These are phyloP conservation scores for Reutealis trisperma DNA, from an alignment of 345 rosid species.

Conservation along the genomic window DNA sequence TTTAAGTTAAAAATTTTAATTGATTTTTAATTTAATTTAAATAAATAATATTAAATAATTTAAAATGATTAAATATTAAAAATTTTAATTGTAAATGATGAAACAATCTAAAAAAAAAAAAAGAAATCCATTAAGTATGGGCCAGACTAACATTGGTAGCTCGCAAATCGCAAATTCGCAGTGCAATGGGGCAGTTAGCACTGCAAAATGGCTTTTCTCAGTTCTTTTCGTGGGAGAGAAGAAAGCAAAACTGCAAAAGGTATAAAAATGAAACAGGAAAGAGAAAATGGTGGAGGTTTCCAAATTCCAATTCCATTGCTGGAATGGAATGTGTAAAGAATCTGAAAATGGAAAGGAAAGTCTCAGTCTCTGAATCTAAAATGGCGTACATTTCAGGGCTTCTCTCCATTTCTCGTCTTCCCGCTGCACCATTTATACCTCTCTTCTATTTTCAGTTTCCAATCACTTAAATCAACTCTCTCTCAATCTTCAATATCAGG, in stretches of 20 bases:
- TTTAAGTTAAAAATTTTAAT: too few species aligned
- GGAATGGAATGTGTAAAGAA: conserved; percentile 23
- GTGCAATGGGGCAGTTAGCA: too few species aligned
- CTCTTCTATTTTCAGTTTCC: conserved; percentile 2
- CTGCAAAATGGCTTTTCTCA: too few species aligned
- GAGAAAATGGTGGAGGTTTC: conserved; percentile 14
- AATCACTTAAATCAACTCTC: neutral
- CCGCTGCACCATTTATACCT: conserved; percentile 10
- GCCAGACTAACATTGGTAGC: too few species aligned
- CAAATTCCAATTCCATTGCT: too few species aligned
- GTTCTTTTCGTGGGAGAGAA: conserved; percentile 30
- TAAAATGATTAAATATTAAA: too few species aligned
- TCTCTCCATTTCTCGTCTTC: conserved; percentile 11
- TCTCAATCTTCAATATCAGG: conserved; percentile 14
- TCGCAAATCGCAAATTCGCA: too few species aligned
- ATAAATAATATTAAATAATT: too few species aligned
- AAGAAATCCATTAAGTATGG: too few species aligned
- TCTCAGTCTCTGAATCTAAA: neutral
- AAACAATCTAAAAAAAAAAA: too few species aligned
- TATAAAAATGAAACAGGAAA: conserved; percentile 12
- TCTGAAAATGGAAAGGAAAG: neutral
- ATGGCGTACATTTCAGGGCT: conserved; percentile 27
- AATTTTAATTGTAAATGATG: too few species aligned
- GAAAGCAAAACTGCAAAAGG: conserved; percentile 5
- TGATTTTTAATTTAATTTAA: too few species aligned